These are phyloP conservation scores for Aspergillus sclerotioniger DNA, from an alignment of 495 filamentous ascomycete species.

Conservation along the genomic window DNA sequence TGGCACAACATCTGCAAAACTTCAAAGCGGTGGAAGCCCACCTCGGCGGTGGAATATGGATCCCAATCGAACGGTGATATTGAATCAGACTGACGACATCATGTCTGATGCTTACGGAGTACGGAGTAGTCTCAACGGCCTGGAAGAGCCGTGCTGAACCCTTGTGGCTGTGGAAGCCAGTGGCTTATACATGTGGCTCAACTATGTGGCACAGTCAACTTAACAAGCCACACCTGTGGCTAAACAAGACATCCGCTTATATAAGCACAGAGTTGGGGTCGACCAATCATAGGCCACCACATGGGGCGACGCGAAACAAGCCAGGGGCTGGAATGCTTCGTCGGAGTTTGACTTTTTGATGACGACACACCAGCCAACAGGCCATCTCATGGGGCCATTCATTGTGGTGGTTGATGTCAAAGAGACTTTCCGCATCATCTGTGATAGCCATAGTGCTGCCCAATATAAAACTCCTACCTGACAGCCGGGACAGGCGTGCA, in stretches of 20 bases:
- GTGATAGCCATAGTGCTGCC: neutral
- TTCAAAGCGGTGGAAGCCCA: neutral
- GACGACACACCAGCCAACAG: neutral
- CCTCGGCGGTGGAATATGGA: no score
- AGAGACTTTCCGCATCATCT: neutral
- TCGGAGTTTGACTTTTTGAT: neutral
- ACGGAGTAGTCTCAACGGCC: no score
- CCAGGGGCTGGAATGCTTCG: slow-evolving; percentile 2
- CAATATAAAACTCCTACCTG: neutral
- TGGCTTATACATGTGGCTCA: neutral
- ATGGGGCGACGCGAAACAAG: neutral
- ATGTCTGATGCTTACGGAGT: neutral
- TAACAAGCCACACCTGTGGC: neutral
- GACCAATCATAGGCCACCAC: neutral
- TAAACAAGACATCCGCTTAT: neutral
- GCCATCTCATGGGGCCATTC: neutral
- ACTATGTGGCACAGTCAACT: neutral
- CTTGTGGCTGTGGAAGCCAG: neutral
- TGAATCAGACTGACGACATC: neutral
- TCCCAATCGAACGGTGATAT: no score
- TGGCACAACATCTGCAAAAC: neutral
- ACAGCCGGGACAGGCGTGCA: neutral
- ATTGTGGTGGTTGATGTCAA: neutral
- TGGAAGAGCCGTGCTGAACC: neutral
- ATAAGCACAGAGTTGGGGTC: neutral